Conservation (phyloP, 805 yeast species). For the Monosporozyma servazzii region DNA sequence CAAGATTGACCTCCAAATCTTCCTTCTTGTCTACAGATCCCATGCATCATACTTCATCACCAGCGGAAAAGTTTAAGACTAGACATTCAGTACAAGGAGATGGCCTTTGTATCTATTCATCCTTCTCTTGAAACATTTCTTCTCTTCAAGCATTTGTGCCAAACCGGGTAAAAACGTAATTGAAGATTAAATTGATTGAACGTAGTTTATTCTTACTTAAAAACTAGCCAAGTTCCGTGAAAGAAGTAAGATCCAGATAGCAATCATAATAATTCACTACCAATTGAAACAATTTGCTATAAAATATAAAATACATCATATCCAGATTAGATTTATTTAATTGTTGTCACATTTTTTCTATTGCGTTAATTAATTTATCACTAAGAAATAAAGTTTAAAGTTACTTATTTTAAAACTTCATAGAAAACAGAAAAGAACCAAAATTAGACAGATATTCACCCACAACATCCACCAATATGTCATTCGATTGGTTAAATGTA, state of each 20-base stretch:
- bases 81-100: background rate
- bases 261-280: background rate
- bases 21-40: too few species aligned
- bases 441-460: background rate
- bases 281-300: background rate
- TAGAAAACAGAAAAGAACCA: too few species aligned
- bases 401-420: background rate
- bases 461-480: slow-evolving; percentile 21
- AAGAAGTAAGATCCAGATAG: background rate
- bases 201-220: background rate
- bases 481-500: slow-evolving; percentile 46
- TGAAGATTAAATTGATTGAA: background rate
- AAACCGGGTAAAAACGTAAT: slow-evolving; percentile 1
- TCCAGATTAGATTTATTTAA: background rate
- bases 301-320: background rate
- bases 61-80: too few species aligned
- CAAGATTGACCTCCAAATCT: background rate
- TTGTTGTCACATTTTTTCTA: background rate
- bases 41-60: too few species aligned
- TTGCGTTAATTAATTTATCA: background rate
- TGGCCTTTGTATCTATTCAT: background rate
- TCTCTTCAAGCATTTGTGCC: background rate
- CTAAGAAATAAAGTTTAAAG: background rate
- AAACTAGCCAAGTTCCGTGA: background rate
- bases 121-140: background rate